Evolutionary conservation across 306 rosid species (phyloP), one percentile per base, ranked within the genome.

Genomic region (Comarum palustre): DNA sequence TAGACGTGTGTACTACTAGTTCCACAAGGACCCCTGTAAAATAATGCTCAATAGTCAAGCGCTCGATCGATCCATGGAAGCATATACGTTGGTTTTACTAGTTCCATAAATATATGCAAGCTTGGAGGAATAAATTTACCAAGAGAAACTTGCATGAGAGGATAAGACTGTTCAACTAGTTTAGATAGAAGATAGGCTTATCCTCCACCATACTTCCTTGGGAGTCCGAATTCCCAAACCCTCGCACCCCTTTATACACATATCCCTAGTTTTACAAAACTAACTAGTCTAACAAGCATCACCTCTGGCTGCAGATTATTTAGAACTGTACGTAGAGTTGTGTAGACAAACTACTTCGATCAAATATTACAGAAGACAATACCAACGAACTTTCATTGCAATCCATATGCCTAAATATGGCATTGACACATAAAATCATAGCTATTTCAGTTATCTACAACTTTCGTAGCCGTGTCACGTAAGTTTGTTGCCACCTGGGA

Each of bases 121-220:
- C n/a, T n/a, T n/a, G n/a, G n/a, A n/a, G n/a, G n/a, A n/a, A n/a
- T n/a, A n/a, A n/a, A n/a, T n/a, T n/a, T n/a, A n/a, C n/a, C n/a
- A 41, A 78, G 20, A 7, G 34, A 60, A 19, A 9, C 8, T 29
- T 68, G 8, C 22, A 34, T 19, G 27, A 11, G 19, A 60, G 63
- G 71, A 72, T 68, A 78, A 69, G 62, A 66, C 62, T 75, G 77
- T 20, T 29, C 73, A 47, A 54, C 17, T 73, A 8, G 74, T 10
- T 29, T n/a, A 3, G 57, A 54, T 67, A 6, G 19, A 24, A 67
- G 83, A 75, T 75, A 59, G 80, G 70, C 43, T 71, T 78, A 78
- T 71, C 83, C 36, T 16, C 5, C 50, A 13, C 51, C 71, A 8
- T n/a, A 19, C 43, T 22, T 59, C 75, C 80, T 71, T 25, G 83